Conservation (phyloP, 306 rosid genomes). For the Vachellia pachyceras region DNA sequence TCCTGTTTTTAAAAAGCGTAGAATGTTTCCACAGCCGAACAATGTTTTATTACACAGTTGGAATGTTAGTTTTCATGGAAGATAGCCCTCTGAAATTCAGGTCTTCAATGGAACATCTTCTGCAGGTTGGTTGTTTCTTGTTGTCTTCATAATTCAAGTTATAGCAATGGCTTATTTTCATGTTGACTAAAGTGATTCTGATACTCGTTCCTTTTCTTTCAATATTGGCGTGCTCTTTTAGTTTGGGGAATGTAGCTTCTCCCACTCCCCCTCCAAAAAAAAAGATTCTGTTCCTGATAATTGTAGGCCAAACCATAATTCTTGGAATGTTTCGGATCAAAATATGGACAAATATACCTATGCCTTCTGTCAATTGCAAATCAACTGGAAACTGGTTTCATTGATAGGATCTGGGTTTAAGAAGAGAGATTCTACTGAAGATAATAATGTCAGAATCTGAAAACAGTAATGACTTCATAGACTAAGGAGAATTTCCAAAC, state of each 20-base stretch:
- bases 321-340: not conserved
- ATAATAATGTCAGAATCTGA: not conserved
- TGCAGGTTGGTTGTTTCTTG: conserved; percentile 45
- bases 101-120: conserved; percentile 54
- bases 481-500: not conserved
- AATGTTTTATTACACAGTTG: conserved; percentile 47
- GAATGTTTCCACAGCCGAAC: conserved; percentile 54
- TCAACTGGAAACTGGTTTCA: not conserved
- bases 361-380: not conserved
- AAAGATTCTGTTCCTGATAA: not conserved
- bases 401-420: not conserved
- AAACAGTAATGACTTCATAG: not conserved
- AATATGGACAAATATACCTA: not conserved
- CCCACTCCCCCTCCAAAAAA: not conserved
- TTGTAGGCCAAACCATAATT: not conserved
- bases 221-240: not conserved
- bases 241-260: conserved; percentile 14
- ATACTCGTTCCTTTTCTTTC: not conserved
- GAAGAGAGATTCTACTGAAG: not conserved
- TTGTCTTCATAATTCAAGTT: conserved; percentile 21
- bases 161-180: not conserved
- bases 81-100: conserved; percentile 50
- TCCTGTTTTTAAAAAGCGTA: conserved; percentile 44
- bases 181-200: not conserved
- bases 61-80: conserved; percentile 54